Evolutionary conservation across 768 basidiomycete species (phyloP).

Genomic region (Boletellus ananas): DNA sequence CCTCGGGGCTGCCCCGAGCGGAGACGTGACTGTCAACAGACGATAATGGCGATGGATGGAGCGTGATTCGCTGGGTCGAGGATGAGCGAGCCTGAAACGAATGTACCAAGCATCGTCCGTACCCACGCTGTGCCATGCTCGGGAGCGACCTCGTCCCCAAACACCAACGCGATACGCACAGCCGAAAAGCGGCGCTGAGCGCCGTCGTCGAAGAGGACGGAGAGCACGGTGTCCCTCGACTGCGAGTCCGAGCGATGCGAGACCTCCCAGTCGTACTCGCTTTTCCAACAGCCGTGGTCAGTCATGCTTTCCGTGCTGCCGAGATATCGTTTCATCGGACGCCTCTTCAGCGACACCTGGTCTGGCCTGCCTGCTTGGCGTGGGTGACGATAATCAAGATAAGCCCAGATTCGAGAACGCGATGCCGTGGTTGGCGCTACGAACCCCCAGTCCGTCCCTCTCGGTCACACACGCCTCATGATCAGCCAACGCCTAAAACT

Average conservation of each 20-base stretch:
- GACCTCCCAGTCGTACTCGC: conserved; percentile 6
- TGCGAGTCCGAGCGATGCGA: background rate
- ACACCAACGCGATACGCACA: background rate
- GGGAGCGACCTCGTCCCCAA: background rate
- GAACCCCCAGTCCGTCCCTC: background rate
- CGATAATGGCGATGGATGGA: background rate
- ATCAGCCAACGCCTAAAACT: too few species aligned
- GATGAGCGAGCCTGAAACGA: conserved; percentile 7
- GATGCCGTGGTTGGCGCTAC: background rate
- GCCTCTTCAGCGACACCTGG: too few species aligned
- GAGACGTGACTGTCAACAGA: background rate
- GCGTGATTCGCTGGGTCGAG: background rate
- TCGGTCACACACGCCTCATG: background rate
- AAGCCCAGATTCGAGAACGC: background rate
- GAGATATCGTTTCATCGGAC: too few species aligned
- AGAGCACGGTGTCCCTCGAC: background rate
- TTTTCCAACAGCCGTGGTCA: conserved; percentile 3
- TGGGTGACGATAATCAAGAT: too few species aligned
- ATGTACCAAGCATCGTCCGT: background rate
- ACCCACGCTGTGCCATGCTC: background rate
- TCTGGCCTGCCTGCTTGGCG: too few species aligned
- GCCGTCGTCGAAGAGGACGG: conserved; percentile 2
- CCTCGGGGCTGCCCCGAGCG: background rate
- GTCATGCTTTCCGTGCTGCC: background rate
- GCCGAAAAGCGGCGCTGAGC: background rate